phyloP scores from a whole-genome alignment of 1,284 basidiomycete genomes.

The Cryptococcus sp. region DNA sequence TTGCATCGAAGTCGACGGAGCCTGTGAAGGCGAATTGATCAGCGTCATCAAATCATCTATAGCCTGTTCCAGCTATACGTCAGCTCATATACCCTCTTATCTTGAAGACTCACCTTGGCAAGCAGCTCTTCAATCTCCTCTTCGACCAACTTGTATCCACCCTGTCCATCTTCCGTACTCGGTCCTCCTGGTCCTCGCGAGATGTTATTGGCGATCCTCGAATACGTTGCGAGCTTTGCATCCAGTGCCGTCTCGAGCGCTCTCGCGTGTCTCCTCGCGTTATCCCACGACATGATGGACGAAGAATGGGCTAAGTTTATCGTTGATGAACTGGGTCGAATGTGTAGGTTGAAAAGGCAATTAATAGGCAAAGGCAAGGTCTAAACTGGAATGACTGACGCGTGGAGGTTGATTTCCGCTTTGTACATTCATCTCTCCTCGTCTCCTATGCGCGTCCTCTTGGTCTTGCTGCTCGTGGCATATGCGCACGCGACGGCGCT shows the following conservation, averaged over 20 bases:
- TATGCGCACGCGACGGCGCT: slow-evolving; percentile 58
- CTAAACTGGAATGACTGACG: not conserved
- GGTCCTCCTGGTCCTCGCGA: slow-evolving; percentile 46
- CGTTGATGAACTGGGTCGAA: no score
- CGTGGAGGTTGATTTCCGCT: not conserved
- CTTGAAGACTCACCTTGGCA: slow-evolving; percentile 61
- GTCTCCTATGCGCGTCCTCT: slow-evolving; percentile 9
- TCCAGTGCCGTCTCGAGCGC: slow-evolving; percentile 88
- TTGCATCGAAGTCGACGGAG: slow-evolving; percentile 75
- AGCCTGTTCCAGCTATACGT: slow-evolving; percentile 66
- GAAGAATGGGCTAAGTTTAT: no score
- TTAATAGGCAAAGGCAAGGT: no score
- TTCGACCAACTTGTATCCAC: slow-evolving; percentile 63
- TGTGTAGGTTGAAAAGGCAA: not conserved
- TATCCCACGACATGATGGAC: slow-evolving; percentile 46
- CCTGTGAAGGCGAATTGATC: slow-evolving; percentile 64
- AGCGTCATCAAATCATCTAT: slow-evolving; percentile 67
- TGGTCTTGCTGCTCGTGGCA: slow-evolving; percentile 7
- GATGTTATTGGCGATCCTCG: slow-evolving; percentile 72
- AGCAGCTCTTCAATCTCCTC: slow-evolving; percentile 77
- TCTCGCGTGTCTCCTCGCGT: slow-evolving; percentile 72
- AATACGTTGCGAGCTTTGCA: slow-evolving; percentile 81
- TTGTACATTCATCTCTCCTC: slow-evolving; percentile 1
- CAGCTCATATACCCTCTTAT: not conserved
- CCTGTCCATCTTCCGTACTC: slow-evolving; percentile 60